Conservation (phyloP, 164 flowering plant genomes). For the Tinospora cordifolia region DNA sequence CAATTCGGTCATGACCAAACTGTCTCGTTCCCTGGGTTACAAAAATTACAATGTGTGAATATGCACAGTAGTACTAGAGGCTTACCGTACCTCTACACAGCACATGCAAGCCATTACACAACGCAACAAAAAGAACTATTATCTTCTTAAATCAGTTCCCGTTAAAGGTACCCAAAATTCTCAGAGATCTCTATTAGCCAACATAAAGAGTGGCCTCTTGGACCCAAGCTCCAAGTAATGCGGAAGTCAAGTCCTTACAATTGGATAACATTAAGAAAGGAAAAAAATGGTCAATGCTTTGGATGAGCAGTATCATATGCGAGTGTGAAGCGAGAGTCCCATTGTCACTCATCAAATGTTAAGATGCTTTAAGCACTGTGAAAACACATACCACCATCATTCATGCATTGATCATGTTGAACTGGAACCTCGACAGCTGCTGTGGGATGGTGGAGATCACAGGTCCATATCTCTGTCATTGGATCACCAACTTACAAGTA, state of each 20-base stretch:
- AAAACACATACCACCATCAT: neutral
- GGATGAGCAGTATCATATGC: neutral
- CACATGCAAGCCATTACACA: neutral
- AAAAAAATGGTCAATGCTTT: neutral
- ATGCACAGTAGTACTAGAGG: too few species aligned
- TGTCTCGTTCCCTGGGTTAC: too few species aligned
- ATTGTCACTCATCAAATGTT: neutral
- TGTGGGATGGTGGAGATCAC: slow-evolving; percentile 94
- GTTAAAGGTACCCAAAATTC: neutral
- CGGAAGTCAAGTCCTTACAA: neutral
- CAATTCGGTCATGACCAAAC: too few species aligned
- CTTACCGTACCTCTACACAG: neutral
- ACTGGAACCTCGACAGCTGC: slow-evolving; percentile 85
- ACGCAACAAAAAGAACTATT: neutral
- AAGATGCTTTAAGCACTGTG: neutral
- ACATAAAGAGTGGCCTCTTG: neutral
- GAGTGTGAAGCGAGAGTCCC: slow-evolving; percentile 1
- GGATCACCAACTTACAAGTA: slow-evolving; percentile 9
- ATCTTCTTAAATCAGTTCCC: neutral
- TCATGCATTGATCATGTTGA: slow-evolving; percentile 73
- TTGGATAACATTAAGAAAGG: too few species aligned
- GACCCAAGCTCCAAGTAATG: neutral
- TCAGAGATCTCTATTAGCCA: neutral
- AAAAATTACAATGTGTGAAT: too few species aligned
- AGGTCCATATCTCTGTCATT: slow-evolving; percentile 81